Evolutionary conservation across 495 filamentous ascomycete species (phyloP), one percentile per base, ranked within the genome.

Genomic region (Penicillium coprophilum): DNA sequence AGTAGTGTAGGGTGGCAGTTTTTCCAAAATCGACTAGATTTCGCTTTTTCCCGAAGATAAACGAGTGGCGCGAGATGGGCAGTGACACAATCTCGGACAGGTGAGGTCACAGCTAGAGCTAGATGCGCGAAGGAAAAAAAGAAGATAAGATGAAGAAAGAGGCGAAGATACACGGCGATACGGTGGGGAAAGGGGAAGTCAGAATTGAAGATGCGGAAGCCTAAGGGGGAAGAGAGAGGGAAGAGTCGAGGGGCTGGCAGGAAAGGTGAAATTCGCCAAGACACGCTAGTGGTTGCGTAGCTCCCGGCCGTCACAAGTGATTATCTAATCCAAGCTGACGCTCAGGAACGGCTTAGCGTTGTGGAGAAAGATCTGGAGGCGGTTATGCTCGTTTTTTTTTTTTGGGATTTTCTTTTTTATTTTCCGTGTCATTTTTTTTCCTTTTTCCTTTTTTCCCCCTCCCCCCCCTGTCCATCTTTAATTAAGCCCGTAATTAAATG

Each of bases 281-380:
- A 36, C 46, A 57, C 72, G 69, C 76, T 78, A 78, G 76, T 77
- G 76, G 76, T 75, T 76, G 72, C 60, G 76, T 63, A 77, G 71
- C 71, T 74, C 64, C 62, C 59, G 64, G 68, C 67, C 69, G 71
- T 71, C 68, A 75, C 65, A 46, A 63, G 48, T 54, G 55, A 66
- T 56, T 62, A 68, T 64, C 66, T 60, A 64, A 62, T 65, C 63
- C 63, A 61, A 63, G 63, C 67, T 69, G 67, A 66, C 60, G 10
- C n/a, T 67, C 70, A 62, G 66, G 62, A 73, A 65, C 52, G 68
- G 72, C 23, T 62, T 75, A 75, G 74, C 48, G 61, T 28, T 20
- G 66, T 67, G 72, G 73, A 67, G 71, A 46, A 57, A 65, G 68
- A 74, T 74, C 73, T 74, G 68, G 71, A 73, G 69, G 71, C 68